phyloP scores from a whole-genome alignment of 1,284 basidiomycete genomes.

The Inonotus hispidus region DNA sequence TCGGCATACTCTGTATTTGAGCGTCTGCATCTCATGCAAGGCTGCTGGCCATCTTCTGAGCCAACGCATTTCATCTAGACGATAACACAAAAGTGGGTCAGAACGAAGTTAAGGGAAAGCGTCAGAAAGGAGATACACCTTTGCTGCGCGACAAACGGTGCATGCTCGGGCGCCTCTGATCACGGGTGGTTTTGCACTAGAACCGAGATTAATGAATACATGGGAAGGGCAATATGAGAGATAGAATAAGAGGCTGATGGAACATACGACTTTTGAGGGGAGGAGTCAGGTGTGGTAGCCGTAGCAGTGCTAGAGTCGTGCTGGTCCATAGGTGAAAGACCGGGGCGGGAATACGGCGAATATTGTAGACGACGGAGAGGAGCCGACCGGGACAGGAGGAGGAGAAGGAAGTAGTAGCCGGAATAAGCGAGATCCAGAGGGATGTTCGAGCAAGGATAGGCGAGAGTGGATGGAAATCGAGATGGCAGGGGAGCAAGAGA shows the following conservation, averaged over 20 bases:
- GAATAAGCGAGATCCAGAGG: not conserved
- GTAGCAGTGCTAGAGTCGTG: slow-evolving; percentile 33
- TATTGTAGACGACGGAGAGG: slow-evolving; percentile 3
- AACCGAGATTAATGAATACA: slow-evolving; percentile 34
- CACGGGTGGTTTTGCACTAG: slow-evolving; percentile 60
- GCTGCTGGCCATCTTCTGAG: slow-evolving; percentile 70
- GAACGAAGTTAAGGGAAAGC: not conserved
- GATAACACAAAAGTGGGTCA: slow-evolving; percentile 3
- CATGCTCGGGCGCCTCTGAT: slow-evolving; percentile 72
- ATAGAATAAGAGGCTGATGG: no score
- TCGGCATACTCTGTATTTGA: slow-evolving; percentile 58
- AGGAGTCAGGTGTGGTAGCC: not conserved
- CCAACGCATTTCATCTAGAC: slow-evolving; percentile 84
- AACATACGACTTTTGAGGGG: slow-evolving; percentile 49
- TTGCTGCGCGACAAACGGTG: slow-evolving; percentile 75
- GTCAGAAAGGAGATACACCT: slow-evolving; percentile 39
- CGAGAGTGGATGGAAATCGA: slow-evolving; percentile 67
- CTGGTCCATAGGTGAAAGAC: slow-evolving; percentile 12
- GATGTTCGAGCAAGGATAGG: slow-evolving; percentile 52
- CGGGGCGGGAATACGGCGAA: slow-evolving; percentile 7
- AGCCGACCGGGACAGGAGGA: not conserved
- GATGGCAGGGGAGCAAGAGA: slow-evolving; percentile 64
- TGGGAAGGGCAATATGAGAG: slow-evolving; percentile 64
- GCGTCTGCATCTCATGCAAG: slow-evolving; percentile 75
- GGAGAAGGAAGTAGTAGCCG: not conserved